These are phyloP conservation scores for Penicillium paneum DNA, from an alignment of 2,329 filamentous ascomycete species.

Conservation along the genomic window DNA sequence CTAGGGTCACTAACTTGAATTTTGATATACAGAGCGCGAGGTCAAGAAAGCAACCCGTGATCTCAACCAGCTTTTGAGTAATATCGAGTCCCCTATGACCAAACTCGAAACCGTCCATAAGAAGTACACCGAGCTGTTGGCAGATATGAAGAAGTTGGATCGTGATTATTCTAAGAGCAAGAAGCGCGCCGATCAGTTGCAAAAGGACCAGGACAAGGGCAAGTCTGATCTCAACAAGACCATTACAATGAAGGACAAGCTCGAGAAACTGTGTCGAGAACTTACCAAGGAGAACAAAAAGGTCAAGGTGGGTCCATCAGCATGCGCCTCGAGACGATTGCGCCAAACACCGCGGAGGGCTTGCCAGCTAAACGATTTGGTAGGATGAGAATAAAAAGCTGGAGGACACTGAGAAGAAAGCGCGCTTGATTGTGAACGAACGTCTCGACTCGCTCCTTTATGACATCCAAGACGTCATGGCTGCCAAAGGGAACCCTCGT, in stretches of 20 bases:
- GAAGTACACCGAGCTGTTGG: constrained; percentile 84
- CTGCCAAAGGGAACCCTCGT: constrained; percentile 78
- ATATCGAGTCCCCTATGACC: constrained; percentile 86
- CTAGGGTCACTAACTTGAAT: constrained; percentile 24
- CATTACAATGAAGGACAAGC: constrained; percentile 85
- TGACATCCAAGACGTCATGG: constrained; percentile 84
- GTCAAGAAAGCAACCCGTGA: constrained; percentile 93
- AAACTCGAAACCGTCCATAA: constrained; percentile 89
- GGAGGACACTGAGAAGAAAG: constrained; percentile 79
- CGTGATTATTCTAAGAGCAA: constrained; percentile 94
- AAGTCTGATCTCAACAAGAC: constrained; percentile 88
- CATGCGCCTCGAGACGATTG: neutral
- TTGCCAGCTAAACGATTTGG: constrained; percentile 9
- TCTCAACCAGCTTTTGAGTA: constrained; percentile 75
- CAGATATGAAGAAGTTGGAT: constrained; percentile 93
- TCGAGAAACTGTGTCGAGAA: constrained; percentile 93
- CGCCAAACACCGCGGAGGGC: neutral
- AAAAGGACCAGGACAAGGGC: constrained; percentile 93
- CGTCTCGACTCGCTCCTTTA: constrained; percentile 76
- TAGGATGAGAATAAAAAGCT: constrained; percentile 91
- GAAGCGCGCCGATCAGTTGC: constrained; percentile 86
- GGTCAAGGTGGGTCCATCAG: constrained; percentile 67
- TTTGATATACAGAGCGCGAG: constrained; percentile 68
- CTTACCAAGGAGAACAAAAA: constrained; percentile 97
- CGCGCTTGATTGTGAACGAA: constrained; percentile 77